Conservation (phyloP, 768 basidiomycete species). For the Postia placenta region DNA sequence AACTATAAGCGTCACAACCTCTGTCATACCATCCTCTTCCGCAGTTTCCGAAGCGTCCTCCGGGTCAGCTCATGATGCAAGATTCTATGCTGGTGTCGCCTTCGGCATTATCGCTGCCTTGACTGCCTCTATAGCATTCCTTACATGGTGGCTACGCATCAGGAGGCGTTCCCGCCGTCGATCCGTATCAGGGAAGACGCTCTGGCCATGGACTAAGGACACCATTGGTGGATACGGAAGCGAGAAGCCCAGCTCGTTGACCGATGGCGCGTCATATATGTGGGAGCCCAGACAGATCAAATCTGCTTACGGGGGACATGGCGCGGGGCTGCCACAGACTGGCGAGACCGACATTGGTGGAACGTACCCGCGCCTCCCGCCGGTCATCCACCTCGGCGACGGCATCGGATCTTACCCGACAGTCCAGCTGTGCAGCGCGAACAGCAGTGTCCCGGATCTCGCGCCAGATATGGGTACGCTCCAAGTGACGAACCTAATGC, state of each 20-base stretch:
- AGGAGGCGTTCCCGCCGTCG: constrained; percentile 15
- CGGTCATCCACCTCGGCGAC: constrained; percentile 4
- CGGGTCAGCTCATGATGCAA: constrained; percentile 7
- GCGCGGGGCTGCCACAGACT: background rate
- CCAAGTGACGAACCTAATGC: constrained; percentile 41
- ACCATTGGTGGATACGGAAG: constrained; percentile 4
- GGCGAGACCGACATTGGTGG: no score
- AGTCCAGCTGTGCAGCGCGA: constrained; percentile 14
- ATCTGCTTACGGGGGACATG: no score
- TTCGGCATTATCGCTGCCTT: constrained; percentile 16
- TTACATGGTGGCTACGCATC: constrained; percentile 21
- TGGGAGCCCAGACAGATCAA: no score
- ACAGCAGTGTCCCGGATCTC: constrained; percentile 24
- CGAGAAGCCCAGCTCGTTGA: no score
- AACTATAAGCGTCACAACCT: background rate
- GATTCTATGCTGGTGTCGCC: constrained; percentile 20
- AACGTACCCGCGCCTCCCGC: background rate
- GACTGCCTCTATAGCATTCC: constrained; percentile 15
- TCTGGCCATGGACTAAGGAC: constrained; percentile 19
- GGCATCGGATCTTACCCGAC: constrained; percentile 17
- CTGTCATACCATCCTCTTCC: background rate
- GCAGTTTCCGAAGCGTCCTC: background rate
- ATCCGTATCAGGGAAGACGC: constrained; percentile 7
- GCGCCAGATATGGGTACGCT: constrained; percentile 35
- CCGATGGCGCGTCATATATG: no score